A percentile compares a stretch with the other conserved stretches of the same genome.
phyloP scores from a whole-genome alignment of 331 rosid species.

The Rhamnella rubrinervis region DNA sequence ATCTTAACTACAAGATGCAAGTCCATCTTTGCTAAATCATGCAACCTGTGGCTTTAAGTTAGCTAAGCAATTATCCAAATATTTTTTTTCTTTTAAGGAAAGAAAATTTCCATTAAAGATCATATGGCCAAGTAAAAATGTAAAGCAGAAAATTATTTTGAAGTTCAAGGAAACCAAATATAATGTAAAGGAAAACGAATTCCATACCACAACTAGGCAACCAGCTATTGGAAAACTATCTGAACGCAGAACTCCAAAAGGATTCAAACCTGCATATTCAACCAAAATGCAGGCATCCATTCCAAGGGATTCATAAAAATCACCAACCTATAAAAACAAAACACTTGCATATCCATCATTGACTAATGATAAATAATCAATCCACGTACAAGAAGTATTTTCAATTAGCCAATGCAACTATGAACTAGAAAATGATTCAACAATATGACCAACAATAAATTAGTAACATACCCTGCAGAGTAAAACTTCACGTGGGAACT shows the following conservation, averaged over 20 bases:
- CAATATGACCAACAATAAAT: too few species aligned
- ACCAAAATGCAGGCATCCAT: constrained; percentile 91
- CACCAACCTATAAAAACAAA: constrained; percentile 72
- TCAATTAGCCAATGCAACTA: neutral
- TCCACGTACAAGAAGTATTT: neutral
- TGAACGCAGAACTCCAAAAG: constrained; percentile 83
- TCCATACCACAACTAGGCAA: constrained; percentile 88
- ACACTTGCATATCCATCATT: constrained; percentile 10
- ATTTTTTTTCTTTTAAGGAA: too few species aligned
- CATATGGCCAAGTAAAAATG: neutral
- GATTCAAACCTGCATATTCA: constrained; percentile 91
- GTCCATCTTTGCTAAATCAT: too few species aligned
- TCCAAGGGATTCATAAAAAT: constrained; percentile 90
- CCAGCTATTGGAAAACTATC: constrained; percentile 93
- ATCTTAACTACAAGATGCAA: too few species aligned
- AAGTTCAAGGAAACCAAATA: constrained; percentile 17
- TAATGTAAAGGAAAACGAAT: constrained; percentile 15
- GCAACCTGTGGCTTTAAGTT: too few species aligned
- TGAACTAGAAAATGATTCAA: neutral
- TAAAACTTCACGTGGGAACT: constrained; percentile 43
- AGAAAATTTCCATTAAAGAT: too few species aligned
- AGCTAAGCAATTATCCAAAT: too few species aligned
- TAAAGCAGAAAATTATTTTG: neutral
- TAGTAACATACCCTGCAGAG: constrained; percentile 49
- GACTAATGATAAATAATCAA: constrained; percentile 11